Percentiles rank a stretch among this genome's conserved stretches.
Conservation (phyloP, 2,329 filamentous ascomycete genomes). For the Bimuria novae-zelandiae region DNA sequence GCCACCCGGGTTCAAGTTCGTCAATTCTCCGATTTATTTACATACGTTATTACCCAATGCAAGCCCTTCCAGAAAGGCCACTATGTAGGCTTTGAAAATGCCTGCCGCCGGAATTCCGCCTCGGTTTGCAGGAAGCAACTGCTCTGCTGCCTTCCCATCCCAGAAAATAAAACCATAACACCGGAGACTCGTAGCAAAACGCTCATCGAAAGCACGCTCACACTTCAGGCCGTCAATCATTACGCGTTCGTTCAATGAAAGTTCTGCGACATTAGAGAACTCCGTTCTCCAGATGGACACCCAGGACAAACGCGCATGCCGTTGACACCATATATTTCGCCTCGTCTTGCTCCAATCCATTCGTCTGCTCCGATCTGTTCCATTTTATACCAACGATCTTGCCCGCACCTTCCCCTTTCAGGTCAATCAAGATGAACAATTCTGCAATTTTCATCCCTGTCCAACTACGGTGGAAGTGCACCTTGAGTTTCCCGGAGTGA, state of each 20-base stretch:
- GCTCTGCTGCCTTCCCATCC: too few species aligned
- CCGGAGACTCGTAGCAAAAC: too few species aligned
- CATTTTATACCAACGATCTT: conserved; percentile 44
- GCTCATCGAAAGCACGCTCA: too few species aligned
- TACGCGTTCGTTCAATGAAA: not conserved
- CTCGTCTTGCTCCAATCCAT: conserved; percentile 33
- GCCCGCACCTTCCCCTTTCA: conserved; percentile 40
- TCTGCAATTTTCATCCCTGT: conserved; percentile 41
- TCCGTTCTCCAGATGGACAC: conserved; percentile 48
- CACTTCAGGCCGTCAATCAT: conserved; percentile 2
- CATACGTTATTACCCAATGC: too few species aligned
- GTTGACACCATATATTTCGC: conserved; percentile 36
- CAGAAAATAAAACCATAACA: too few species aligned
- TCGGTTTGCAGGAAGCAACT: too few species aligned
- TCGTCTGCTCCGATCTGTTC: conserved; percentile 33
- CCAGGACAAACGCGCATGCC: conserved; percentile 30
- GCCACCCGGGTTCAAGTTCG: too few species aligned
- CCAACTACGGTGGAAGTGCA: conserved; percentile 41
- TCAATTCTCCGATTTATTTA: too few species aligned
- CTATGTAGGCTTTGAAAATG: too few species aligned
- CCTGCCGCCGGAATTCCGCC: too few species aligned
- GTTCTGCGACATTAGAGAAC: not conserved
- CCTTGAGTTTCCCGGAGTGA: conserved; percentile 38
- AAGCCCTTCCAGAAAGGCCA: too few species aligned
- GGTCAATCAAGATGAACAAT: conserved; percentile 41